Conservation (phyloP, 208 protist species). For the Trypanosoma rangeli region DNA sequence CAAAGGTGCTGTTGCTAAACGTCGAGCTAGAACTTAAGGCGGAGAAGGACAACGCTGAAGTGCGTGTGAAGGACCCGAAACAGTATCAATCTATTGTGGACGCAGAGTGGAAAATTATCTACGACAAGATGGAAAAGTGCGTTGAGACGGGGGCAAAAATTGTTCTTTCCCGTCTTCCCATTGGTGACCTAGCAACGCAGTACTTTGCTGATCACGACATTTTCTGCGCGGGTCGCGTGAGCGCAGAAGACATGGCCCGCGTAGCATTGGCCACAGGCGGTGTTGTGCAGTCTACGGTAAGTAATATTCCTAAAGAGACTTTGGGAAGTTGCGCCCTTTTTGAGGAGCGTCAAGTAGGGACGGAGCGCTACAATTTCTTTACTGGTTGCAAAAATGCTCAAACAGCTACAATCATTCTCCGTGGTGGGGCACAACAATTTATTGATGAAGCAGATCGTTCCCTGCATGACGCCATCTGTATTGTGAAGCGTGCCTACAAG, state of each 20-base stretch:
- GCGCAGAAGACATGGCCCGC: slow-evolving; percentile 94
- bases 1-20: slow-evolving; percentile 99
- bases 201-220: slow-evolving; percentile 99
- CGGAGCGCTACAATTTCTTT: slow-evolving; percentile 99
- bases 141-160: slow-evolving; percentile 97
- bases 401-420: slow-evolving; percentile 94
- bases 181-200: slow-evolving; percentile 99
- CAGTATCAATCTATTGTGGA: slow-evolving; percentile 99
- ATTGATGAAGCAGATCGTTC: slow-evolving; percentile 99
- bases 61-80: slow-evolving; percentile 98
- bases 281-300: slow-evolving; percentile 97
- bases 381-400: slow-evolving; percentile 95
- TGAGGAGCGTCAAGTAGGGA: slow-evolving; percentile 99
- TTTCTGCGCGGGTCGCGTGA: slow-evolving; percentile 99
- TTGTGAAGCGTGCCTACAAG: slow-evolving; percentile 97
- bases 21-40: slow-evolving; percentile 99
- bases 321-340: slow-evolving; percentile 98
- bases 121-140: slow-evolving; percentile 99
- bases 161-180: slow-evolving; percentile 98
- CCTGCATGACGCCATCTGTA: slow-evolving; percentile 99
- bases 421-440: slow-evolving; percentile 99
- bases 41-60: slow-evolving; percentile 99
- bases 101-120: slow-evolving; percentile 99
- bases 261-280: slow-evolving; percentile 97
- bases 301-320: slow-evolving; percentile 90